phyloP scores from a whole-genome alignment of 2,329 filamentous ascomycete species.

The Botrytis elliptica region DNA sequence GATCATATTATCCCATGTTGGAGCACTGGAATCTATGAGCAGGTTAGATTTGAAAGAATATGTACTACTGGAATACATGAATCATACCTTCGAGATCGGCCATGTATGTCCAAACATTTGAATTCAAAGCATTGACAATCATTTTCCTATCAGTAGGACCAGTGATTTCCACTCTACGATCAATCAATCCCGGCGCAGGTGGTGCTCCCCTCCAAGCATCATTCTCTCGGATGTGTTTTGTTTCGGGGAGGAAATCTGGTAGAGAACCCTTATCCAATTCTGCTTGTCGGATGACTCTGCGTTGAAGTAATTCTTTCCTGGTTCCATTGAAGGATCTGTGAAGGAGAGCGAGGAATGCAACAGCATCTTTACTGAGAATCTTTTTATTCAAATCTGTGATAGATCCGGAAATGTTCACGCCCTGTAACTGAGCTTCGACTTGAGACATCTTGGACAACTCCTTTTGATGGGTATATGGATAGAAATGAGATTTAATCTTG shows the following conservation, averaged over 20 bases:
- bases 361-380: slow-evolving; percentile 87
- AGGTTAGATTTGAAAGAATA: slow-evolving; percentile 14
- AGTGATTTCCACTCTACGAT: slow-evolving; percentile 94
- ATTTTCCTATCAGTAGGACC: slow-evolving; percentile 98
- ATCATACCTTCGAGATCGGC: slow-evolving; percentile 88
- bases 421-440: slow-evolving; percentile 76
- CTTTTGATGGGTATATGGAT: slow-evolving; percentile 1
- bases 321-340: slow-evolving; percentile 92
- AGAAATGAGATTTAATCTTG: not conserved
- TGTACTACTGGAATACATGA: slow-evolving; percentile 30
- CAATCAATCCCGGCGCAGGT: slow-evolving; percentile 87
- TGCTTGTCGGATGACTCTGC: slow-evolving; percentile 80
- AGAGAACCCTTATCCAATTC: slow-evolving; percentile 88
- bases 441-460: slow-evolving; percentile 54
- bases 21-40: slow-evolving; percentile 80
- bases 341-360: slow-evolving; percentile 88
- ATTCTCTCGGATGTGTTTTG: slow-evolving; percentile 91
- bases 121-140: slow-evolving; percentile 96
- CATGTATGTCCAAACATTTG: slow-evolving; percentile 98
- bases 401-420: slow-evolving; percentile 80
- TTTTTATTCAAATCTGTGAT: slow-evolving; percentile 79
- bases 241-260: slow-evolving; percentile 94
- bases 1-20: slow-evolving; percentile 99
- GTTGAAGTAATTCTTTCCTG: slow-evolving; percentile 84
- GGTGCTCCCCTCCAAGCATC: slow-evolving; percentile 89